These are phyloP conservation scores for Backusella australiensis DNA, from an alignment of 192 early-diverging fungal genomes.

Conservation along the genomic window DNA sequence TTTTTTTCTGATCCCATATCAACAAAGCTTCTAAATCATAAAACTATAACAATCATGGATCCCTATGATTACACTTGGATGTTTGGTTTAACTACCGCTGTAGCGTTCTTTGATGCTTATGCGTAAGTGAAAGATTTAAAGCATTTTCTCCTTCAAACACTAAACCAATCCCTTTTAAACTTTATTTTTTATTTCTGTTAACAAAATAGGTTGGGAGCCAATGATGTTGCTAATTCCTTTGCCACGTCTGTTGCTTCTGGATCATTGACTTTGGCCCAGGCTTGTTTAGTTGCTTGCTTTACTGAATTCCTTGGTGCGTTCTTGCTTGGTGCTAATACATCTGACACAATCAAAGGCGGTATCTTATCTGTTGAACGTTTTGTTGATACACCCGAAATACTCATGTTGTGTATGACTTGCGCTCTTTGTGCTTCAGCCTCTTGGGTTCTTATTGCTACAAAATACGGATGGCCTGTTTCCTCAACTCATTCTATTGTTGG, in stretches of 20 bases:
- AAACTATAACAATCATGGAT: constrained; percentile 5
- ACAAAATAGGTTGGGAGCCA: constrained; percentile 76
- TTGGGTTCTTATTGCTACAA: constrained; percentile 74
- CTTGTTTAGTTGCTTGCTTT: constrained; percentile 75
- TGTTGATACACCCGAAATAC: constrained; percentile 59
- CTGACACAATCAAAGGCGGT: constrained; percentile 80
- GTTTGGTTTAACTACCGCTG: constrained; percentile 61
- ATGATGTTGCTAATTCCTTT: constrained; percentile 90
- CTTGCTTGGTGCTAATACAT: constrained; percentile 64
- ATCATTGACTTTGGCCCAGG: constrained; percentile 72
- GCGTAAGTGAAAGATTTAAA: neutral
- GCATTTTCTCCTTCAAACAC: neutral
- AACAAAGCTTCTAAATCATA: neutral
- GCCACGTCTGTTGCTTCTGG: constrained; percentile 83
- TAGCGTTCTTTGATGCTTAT: constrained; percentile 70
- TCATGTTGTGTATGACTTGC: constrained; percentile 86
- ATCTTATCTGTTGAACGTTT: constrained; percentile 63
- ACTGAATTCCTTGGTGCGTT: constrained; percentile 82
- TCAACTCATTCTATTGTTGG: constrained; percentile 86
- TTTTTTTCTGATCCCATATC: neutral
- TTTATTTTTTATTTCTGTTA: neutral
- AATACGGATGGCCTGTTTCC: constrained; percentile 67
- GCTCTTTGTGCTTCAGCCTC: constrained; percentile 71
- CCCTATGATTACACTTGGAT: constrained; percentile 56
- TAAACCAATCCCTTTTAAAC: neutral